Evolutionary conservation across 805 yeast species (phyloP), one percentile per base, ranked within the genome.

Genomic region (Candida arabinofermentans): DNA sequence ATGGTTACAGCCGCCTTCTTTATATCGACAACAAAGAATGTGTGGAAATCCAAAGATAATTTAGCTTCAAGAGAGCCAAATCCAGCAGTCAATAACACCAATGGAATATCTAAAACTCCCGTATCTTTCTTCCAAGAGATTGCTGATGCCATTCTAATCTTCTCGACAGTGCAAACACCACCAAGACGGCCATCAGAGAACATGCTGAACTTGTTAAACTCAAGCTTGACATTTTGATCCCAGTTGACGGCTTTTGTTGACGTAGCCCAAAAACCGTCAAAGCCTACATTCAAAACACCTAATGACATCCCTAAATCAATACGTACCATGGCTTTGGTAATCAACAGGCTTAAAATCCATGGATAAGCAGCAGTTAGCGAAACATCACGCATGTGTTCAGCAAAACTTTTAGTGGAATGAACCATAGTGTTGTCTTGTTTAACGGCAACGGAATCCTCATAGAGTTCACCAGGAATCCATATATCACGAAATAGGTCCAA

Each of bases 221-320:
- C 87, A 3, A 81, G 42, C 19, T 79, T 71, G 47, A 90, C 61
- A 43, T 77, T 77, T 50, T 88, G 96, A 37, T 83, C 81, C 81
- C 87, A 80, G 39, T 75, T 74, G 2, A 78, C 66, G 3, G 77
- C 69, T 53, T 86, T 88, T 43, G 79, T 74, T 0, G 90, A 76
- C 0, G 81, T 70, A 0, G 79, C 70, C 91, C 95, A 87, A 5
- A 81, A 59, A 24, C 75, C 67, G 40, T 81, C 83, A 21, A 86
- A 47, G 0, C 59, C 60, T 6, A 86, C 61, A 1, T 71, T 65
- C 35, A 86, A 58, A 12, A 76, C 70, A 16, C 98, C 97, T 27
- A 91, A 64, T 0, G 96, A 79, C 33, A 85, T 84, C 0, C 98
- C 98, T 45, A 91, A 70, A 51, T 89, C 95, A 18, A 87, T 77